Conservation (phyloP, 192 early-diverging fungal species). For the Coemansia sp. region DNA sequence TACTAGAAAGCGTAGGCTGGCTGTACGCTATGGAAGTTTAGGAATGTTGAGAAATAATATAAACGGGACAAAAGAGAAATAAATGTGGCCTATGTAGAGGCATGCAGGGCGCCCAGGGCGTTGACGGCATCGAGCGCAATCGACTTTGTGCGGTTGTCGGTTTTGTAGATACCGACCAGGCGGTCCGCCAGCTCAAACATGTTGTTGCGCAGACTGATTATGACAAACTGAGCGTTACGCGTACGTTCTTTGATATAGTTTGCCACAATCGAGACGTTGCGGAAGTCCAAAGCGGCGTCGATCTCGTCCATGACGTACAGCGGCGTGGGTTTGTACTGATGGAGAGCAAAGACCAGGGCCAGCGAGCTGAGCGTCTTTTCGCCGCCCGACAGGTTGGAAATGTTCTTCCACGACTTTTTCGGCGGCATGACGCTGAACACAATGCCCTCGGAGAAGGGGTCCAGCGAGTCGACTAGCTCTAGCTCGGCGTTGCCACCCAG, state of each 20-base stretch:
- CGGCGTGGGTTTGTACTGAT: slow-evolving; percentile 99
- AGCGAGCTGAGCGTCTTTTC: slow-evolving; percentile 99
- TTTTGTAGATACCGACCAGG: slow-evolving; percentile 99
- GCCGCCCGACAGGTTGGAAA: slow-evolving; percentile 97
- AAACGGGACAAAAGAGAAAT: neutral
- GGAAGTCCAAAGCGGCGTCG: slow-evolving; percentile 97
- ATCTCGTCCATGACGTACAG: slow-evolving; percentile 99
- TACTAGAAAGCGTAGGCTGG: slow-evolving; percentile 8
- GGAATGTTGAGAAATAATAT: too few species aligned
- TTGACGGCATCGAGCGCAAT: slow-evolving; percentile 50
- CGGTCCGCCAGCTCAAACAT: slow-evolving; percentile 99
- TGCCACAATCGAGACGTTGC: slow-evolving; percentile 98
- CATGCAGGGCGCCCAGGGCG: slow-evolving; percentile 23
- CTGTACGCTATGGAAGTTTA: too few species aligned
- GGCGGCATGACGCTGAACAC: slow-evolving; percentile 99
- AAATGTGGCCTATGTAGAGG: neutral
- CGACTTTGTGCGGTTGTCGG: slow-evolving; percentile 83
- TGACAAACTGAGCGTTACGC: slow-evolving; percentile 96
- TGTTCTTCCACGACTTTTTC: slow-evolving; percentile 99
- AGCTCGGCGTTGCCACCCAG: slow-evolving; percentile 97
- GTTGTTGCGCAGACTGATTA: slow-evolving; percentile 97
- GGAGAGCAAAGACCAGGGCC: slow-evolving; percentile 97
- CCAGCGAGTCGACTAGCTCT: slow-evolving; percentile 91
- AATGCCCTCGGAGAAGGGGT: slow-evolving; percentile 98
- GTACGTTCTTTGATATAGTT: slow-evolving; percentile 99